Evolutionary conservation across 2,329 filamentous ascomycete genomes (phyloP).

Genomic region (Sporothrix globosa): DNA sequence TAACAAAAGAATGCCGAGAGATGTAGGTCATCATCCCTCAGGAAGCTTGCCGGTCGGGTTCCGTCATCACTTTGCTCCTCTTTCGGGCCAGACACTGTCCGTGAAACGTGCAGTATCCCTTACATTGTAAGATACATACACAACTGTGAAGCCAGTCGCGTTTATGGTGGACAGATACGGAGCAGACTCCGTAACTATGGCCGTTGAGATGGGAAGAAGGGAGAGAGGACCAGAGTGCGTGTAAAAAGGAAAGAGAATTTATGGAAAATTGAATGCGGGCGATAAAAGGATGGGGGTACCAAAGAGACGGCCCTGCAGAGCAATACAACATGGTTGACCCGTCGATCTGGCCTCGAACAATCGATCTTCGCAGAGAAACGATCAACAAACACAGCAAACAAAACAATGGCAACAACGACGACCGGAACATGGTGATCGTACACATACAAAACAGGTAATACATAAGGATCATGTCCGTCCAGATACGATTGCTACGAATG

Average conservation of each 20-base stretch:
- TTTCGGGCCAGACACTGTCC: not conserved
- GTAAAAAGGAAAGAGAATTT: not conserved
- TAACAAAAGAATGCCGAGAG: slow-evolving; percentile 15
- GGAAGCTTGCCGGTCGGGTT: not conserved
- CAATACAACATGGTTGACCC: not conserved
- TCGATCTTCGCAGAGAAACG: not conserved
- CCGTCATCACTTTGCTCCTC: slow-evolving; percentile 5
- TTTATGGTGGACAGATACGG: slow-evolving; percentile 15
- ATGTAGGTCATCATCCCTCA: not conserved
- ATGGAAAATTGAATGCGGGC: not conserved
- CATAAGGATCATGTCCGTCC: too few species aligned
- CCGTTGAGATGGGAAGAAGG: not conserved
- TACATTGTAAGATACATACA: too few species aligned
- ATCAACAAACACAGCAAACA: slow-evolving; percentile 15
- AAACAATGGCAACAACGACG: not conserved
- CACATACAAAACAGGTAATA: too few species aligned
- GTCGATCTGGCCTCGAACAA: slow-evolving; percentile 16
- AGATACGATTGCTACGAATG: too few species aligned
- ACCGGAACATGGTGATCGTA: not conserved
- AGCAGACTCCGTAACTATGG: slow-evolving; percentile 4
- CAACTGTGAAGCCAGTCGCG: not conserved
- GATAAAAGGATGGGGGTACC: not conserved
- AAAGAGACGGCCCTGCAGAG: slow-evolving; percentile 6
- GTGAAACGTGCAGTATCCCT: slow-evolving; percentile 17
- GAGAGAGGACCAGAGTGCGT: too few species aligned